Conservation (phyloP, 148 eudicot genomes). For the Selenicereus undatus region DNA sequence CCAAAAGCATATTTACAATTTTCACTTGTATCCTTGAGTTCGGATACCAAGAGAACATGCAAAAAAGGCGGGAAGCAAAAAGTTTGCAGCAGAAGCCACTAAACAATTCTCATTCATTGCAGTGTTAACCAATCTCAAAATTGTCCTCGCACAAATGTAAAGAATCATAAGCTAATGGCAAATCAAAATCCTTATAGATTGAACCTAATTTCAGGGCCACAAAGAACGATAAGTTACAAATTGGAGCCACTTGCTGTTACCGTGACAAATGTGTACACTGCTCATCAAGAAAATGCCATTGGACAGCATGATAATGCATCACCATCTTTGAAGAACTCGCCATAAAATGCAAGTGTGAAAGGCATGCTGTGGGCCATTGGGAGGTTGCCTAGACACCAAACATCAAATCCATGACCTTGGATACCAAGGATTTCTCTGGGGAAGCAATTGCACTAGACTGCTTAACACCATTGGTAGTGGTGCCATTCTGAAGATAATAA, state of each 20-base stretch:
- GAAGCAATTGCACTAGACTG: conserved; percentile 79
- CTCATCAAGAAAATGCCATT: background rate
- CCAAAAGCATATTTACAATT: background rate
- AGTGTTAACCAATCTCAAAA: background rate
- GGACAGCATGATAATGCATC: conserved; percentile 8
- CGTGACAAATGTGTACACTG: background rate
- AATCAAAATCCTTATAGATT: background rate
- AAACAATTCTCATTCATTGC: background rate
- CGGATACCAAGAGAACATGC: background rate
- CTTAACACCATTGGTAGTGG: conserved; percentile 22
- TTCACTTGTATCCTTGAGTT: background rate
- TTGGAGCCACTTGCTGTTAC: background rate
- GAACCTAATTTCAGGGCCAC: background rate
- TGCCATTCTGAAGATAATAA: conserved; percentile 59
- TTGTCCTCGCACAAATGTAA: background rate
- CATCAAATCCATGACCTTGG: conserved; percentile 82
- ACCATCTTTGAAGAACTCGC: background rate
- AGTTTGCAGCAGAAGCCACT: background rate
- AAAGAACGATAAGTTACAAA: background rate
- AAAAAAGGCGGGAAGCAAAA: background rate
- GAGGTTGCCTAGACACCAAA: conserved; percentile 57
- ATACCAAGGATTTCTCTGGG: conserved; percentile 76
- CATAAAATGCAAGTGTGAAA: background rate
- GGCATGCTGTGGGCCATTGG: background rate
- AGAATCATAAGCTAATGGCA: background rate